These are phyloP conservation scores for Blumeria hordei DNA, from an alignment of 2,329 filamentous ascomycete genomes.

Conservation along the genomic window DNA sequence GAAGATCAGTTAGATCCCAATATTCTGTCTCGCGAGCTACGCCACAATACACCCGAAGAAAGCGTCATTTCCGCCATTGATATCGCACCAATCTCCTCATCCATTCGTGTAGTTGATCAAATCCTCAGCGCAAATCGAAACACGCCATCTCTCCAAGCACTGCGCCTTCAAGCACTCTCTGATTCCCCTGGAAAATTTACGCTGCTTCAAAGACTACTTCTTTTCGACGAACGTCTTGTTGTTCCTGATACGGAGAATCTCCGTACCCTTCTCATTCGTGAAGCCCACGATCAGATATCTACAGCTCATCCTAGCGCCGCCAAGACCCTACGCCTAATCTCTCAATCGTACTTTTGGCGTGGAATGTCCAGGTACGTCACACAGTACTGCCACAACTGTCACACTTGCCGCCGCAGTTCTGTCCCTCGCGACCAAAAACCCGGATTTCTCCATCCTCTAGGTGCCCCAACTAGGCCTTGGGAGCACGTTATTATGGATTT, in stretches of 20 bases:
- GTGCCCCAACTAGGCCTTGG: neutral
- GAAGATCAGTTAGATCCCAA: neutral
- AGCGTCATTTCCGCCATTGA: neutral
- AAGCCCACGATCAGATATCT: neutral
- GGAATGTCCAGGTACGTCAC: neutral
- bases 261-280: neutral
- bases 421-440: neutral
- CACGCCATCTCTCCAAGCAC: neutral
- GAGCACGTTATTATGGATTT: conserved; percentile 2
- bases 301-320: neutral
- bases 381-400: neutral
- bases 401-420: neutral
- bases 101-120: neutral
- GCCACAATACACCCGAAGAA: neutral
- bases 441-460: conserved; percentile 1
- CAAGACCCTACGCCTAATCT: neutral
- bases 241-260: neutral
- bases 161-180: neutral
- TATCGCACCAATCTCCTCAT: neutral
- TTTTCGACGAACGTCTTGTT: neutral
- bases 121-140: neutral
- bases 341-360: neutral
- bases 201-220: neutral
- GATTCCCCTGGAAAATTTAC: neutral
- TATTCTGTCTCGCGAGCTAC: neutral